phyloP scores from a whole-genome alignment of 495 filamentous ascomycete species.

The Darksidea phi region DNA sequence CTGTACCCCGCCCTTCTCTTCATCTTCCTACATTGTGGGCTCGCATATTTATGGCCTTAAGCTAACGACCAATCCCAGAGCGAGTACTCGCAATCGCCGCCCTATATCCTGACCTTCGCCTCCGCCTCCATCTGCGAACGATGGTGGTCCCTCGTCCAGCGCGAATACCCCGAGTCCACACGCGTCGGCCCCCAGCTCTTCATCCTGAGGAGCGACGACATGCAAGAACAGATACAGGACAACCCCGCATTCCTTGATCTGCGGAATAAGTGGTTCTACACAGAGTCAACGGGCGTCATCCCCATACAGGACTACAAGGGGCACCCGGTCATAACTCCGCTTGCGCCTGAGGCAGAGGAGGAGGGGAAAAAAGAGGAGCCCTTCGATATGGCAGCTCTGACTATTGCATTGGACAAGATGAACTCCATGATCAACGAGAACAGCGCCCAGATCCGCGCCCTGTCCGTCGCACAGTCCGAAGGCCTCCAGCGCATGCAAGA shows the following conservation, averaged over 20 bases:
- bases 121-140: slow-evolving; percentile 19
- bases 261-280: slow-evolving; percentile 28
- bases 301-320: slow-evolving; percentile 25
- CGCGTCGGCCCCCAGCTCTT: slow-evolving; percentile 31
- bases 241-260: slow-evolving; percentile 19
- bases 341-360: background rate
- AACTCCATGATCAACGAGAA: slow-evolving; percentile 21
- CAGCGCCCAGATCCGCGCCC: slow-evolving; percentile 23
- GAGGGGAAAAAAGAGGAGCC: background rate
- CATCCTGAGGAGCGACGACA: slow-evolving; percentile 30
- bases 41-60: background rate
- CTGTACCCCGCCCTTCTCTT: background rate
- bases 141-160: slow-evolving; percentile 32
- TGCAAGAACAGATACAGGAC: slow-evolving; percentile 30
- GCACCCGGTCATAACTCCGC: background rate
- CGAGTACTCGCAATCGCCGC: slow-evolving; percentile 23
- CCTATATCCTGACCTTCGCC: slow-evolving; percentile 25
- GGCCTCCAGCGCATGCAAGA: slow-evolving; percentile 32
- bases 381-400: slow-evolving; percentile 8
- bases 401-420: slow-evolving; percentile 11
- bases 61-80: slow-evolving; percentile 1
- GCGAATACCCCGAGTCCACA: slow-evolving; percentile 27
- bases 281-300: slow-evolving; percentile 7
- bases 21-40: background rate
- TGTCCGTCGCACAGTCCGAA: slow-evolving; percentile 22